These are phyloP conservation scores for Salicornia ramosissima DNA, from an alignment of 148 eudicot species.

Conservation along the genomic window DNA sequence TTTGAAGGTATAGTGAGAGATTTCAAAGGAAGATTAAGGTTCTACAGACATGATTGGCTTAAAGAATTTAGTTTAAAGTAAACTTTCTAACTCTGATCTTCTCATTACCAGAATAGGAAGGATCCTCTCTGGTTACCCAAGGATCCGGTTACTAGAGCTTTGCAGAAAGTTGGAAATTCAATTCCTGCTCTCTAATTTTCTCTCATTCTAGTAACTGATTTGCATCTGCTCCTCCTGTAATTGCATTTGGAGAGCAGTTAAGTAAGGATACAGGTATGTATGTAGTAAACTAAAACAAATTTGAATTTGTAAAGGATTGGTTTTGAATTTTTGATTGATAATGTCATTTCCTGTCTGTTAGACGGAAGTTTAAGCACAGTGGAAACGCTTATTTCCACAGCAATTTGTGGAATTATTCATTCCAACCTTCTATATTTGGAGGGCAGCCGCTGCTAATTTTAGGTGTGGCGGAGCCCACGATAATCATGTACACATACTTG, in stretches of 20 bases:
- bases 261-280: slow-evolving; percentile 55
- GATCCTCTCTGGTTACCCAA: not conserved
- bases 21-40: slow-evolving; percentile 39
- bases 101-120: too few relatives aligned
- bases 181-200: not conserved
- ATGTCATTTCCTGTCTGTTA: slow-evolving; percentile 23
- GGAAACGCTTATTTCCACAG: slow-evolving; percentile 58
- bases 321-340: not conserved
- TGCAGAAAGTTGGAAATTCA: not conserved
- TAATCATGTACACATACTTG: slow-evolving; percentile 58
- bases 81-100: not conserved
- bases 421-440: slow-evolving; percentile 50
- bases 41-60: slow-evolving; percentile 49
- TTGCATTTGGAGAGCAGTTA: slow-evolving; percentile 67
- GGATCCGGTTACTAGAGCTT: not conserved
- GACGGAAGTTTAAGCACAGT: slow-evolving; percentile 65
- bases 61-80: slow-evolving; percentile 52
- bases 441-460: slow-evolving; percentile 66
- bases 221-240: slow-evolving; percentile 79
- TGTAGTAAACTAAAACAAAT: not conserved
- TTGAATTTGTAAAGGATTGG: not conserved
- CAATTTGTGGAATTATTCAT: slow-evolving; percentile 63
- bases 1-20: slow-evolving; percentile 38
- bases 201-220: slow-evolving; percentile 50
- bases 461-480: slow-evolving; percentile 68